Evolutionary conservation across 192 early-diverging fungal genomes (phyloP), one percentile per base, ranked within the genome.

Genomic region (Backusella circina): DNA sequence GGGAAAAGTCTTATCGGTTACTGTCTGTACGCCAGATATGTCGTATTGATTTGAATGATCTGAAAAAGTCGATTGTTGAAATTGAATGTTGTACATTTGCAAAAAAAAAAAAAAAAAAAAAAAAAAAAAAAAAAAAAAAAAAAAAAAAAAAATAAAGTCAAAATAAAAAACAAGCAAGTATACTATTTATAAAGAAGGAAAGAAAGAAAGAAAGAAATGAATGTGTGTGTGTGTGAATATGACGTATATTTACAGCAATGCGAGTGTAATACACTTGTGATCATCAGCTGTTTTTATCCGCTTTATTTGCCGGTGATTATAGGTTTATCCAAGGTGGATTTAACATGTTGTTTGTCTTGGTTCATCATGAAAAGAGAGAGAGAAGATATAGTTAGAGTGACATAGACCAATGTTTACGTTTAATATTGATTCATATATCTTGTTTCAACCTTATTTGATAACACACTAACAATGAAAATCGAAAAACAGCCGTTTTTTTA

Each of bases 21-120:
- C 38, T 70, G 26, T 70, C 30, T 31, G n/a, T 21, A 38, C 10
- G 18, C 28, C 72, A 26, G 33, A 30, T 13, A 73, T 23, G 50
- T 73, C 71, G 64, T 73, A 64, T 38, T 73, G 71, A 64, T n/a
- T 37, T 61, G 36, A 64, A 32, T 41, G 57, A 41, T 65, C 54
- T n/a, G 36, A 16, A 31, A 66, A 44, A 31, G 26, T 26, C 4
- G 72, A 37, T 41, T 35, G 72, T 65, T 74, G 72, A 32, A 66
- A 65, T 65, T 74, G 72, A 18, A 74, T 36, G 32, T 66, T 74
- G 38, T 67, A 73, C 72, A 66, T 66, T 57, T 28, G 12, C 2
- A 57, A 26, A 23, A 26, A 57, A 23, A 51, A 5, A n/a, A 51
- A 51, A 51, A n/a, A 0, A 21, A 51, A 51, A 51, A 51, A 51